Evolutionary conservation across 2,329 filamentous ascomycete species (phyloP).

Genomic region (Fusarium sp.): DNA sequence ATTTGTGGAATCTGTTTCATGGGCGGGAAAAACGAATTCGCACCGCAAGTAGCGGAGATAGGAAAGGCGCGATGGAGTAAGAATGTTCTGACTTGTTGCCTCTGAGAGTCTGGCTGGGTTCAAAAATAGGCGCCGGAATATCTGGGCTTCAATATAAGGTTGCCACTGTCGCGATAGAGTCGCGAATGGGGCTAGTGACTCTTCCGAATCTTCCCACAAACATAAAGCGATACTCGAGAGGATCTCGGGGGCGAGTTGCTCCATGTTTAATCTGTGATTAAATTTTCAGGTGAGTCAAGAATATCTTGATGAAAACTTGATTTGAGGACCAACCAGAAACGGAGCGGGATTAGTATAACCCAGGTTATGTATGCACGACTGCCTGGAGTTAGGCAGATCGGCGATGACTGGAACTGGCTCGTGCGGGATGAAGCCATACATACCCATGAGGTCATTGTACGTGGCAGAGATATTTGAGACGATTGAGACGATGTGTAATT

Average conservation of each 20-base stretch:
- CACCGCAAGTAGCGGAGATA: background rate
- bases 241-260: background rate
- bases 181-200: background rate
- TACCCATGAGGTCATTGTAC: background rate
- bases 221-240: background rate
- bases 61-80: background rate
- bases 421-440: background rate
- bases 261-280: background rate
- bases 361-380: background rate
- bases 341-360: constrained; percentile 3
- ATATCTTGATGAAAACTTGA: background rate
- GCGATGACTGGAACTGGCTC: background rate
- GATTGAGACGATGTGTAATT: too few species aligned
- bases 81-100: background rate
- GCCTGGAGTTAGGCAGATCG: background rate
- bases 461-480: background rate
- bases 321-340: background rate
- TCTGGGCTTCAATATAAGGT: background rate
- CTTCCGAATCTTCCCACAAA: background rate
- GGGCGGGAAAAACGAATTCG: background rate
- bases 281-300: background rate
- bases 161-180: background rate
- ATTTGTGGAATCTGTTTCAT: background rate
- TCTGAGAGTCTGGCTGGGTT: background rate
- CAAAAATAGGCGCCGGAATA: background rate